These are phyloP conservation scores for Pseudoscleropodium purum DNA, from an alignment of 225 moss, liverwort and hornwort species.

Conservation along the genomic window DNA sequence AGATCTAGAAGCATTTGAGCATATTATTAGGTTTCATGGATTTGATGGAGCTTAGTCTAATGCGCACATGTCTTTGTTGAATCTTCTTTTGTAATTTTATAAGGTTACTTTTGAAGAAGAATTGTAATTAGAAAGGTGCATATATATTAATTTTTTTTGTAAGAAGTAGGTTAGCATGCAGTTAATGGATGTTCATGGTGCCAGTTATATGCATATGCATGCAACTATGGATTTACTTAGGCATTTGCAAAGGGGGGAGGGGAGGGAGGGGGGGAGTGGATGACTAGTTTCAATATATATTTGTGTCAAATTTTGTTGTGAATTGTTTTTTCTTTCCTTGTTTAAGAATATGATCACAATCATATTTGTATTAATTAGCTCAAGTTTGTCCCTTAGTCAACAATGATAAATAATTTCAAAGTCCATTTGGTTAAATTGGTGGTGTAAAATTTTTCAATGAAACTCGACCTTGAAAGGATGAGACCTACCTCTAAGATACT, in stretches of 20 bases:
- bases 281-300: not conserved
- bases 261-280: fast-evolving
- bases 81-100: not conserved
- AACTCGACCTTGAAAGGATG: not conserved
- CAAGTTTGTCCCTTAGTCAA: not conserved
- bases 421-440: not conserved
- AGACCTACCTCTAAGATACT: not conserved
- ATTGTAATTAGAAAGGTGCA: not conserved
- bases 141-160: too few relatives aligned
- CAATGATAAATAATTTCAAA: not conserved
- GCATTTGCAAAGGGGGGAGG: too few relatives aligned
- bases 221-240: not conserved
- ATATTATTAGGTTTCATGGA: not conserved
- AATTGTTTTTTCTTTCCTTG: not conserved
- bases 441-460: not conserved
- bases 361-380: not conserved
- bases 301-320: not conserved
- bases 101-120: not conserved
- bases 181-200: not conserved
- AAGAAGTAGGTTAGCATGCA: not conserved
- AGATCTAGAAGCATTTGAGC: fast-evolving
- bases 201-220: fast-evolving
- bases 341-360: not conserved
- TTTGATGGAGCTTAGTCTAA: not conserved
- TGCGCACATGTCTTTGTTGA: fast-evolving